phyloP scores from a whole-genome alignment of 768 basidiomycete genomes.

The Sporobolomyces pararoseus region DNA sequence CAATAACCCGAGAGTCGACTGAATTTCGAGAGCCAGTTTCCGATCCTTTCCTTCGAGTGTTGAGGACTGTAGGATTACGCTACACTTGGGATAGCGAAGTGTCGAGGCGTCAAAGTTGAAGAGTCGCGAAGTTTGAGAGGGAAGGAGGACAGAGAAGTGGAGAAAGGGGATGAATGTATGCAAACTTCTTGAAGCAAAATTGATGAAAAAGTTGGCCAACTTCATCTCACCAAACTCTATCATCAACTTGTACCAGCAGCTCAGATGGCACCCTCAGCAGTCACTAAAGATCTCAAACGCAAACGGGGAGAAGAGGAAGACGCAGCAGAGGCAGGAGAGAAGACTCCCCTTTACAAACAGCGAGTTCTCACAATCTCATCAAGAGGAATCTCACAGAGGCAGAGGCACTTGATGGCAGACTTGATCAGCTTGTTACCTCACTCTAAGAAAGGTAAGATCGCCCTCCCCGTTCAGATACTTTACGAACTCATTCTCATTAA shows the following conservation, averaged over 20 bases:
- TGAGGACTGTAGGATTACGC: too few relatives aligned
- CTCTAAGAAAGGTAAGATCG: slow-evolving; percentile 79
- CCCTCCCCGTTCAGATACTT: background rate
- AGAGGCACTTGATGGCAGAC: slow-evolving; percentile 96
- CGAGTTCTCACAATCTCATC: slow-evolving; percentile 88
- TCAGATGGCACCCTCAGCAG: slow-evolving; percentile 19
- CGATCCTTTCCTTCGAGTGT: too few relatives aligned
- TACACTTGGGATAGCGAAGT: background rate
- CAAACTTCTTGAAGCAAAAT: background rate
- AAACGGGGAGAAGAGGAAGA: slow-evolving; percentile 26
- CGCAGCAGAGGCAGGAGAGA: background rate
- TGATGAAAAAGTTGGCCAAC: background rate
- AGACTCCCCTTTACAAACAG: slow-evolving; percentile 67
- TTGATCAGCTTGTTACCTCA: slow-evolving; percentile 85
- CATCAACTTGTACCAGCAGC: background rate
- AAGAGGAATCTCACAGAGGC: slow-evolving; percentile 87
- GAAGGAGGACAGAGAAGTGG: too few relatives aligned
- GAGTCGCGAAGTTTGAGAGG: background rate
- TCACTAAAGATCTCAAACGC: slow-evolving; percentile 39
- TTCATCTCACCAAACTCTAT: background rate
- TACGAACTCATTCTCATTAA: background rate
- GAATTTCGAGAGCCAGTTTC: too few relatives aligned
- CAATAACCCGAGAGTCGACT: too few relatives aligned
- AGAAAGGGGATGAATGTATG: slow-evolving; percentile 1
- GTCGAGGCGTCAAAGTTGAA: background rate